These are phyloP conservation scores for Mycogone perniciosa DNA, from an alignment of 2,329 filamentous ascomycete species.

Conservation along the genomic window DNA sequence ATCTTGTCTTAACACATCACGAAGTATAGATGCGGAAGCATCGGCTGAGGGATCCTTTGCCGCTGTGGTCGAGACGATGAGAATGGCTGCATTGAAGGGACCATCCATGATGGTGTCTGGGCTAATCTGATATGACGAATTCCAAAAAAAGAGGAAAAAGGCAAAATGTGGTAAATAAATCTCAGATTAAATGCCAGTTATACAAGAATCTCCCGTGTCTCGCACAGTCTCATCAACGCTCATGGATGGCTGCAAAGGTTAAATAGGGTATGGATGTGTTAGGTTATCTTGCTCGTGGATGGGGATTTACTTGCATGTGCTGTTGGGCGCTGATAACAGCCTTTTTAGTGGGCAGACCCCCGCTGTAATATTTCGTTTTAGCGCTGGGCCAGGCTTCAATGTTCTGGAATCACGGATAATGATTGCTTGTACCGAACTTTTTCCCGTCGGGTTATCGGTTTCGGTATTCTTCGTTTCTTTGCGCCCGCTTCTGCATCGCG, in stretches of 20 bases:
- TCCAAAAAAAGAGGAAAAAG: background rate
- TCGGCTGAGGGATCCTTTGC: slow-evolving; percentile 73
- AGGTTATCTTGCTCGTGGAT: background rate
- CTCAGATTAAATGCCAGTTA: too few species aligned
- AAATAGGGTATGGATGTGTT: background rate
- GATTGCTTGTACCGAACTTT: background rate
- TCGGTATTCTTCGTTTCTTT: too few species aligned
- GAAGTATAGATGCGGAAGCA: slow-evolving; percentile 60
- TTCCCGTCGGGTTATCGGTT: too few species aligned
- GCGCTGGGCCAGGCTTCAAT: background rate
- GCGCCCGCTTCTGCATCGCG: too few species aligned
- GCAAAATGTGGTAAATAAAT: background rate
- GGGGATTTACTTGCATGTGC: too few species aligned
- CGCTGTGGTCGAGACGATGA: slow-evolving; percentile 89
- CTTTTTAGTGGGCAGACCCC: background rate
- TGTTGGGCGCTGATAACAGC: background rate
- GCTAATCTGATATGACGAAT: background rate
- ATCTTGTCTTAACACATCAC: slow-evolving; percentile 60
- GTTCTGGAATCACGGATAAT: background rate
- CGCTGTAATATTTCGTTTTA: background rate
- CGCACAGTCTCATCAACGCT: too few species aligned
- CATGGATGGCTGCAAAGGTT: too few species aligned
- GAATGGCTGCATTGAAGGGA: slow-evolving; percentile 64
- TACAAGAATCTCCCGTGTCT: too few species aligned
- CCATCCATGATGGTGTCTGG: slow-evolving; percentile 4